Percentiles rank a stretch among this genome's conserved stretches.
phyloP scores from a whole-genome alignment of 441 rosid genomes.

The Rhodomyrtus psidioides region DNA sequence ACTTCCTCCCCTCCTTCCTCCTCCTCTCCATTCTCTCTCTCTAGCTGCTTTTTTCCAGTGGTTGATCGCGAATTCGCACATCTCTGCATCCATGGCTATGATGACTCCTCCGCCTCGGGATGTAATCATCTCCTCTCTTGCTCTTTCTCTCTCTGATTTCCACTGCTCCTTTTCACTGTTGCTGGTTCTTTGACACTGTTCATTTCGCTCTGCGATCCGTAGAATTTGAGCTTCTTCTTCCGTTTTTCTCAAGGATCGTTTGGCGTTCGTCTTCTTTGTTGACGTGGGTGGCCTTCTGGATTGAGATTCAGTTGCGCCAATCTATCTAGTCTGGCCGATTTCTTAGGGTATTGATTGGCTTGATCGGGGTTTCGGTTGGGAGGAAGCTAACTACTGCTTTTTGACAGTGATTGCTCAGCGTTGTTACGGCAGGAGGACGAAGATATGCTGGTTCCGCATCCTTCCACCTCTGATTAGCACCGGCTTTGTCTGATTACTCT shows the following conservation, averaged over 20 bases:
- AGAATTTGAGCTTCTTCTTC: background rate
- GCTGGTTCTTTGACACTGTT: background rate
- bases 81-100: background rate
- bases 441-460: background rate
- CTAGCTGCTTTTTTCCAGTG: background rate
- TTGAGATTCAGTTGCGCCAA: background rate
- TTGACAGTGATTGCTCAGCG: too few species aligned
- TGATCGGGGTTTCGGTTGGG: background rate
- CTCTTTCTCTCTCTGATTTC: background rate
- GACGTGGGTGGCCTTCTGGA: background rate
- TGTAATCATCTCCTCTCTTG: background rate
- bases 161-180: background rate
- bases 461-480: background rate
- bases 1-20: background rate
- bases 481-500: background rate
- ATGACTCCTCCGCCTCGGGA: background rate
- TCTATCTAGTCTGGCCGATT: background rate
- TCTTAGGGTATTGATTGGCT: slow-evolving; percentile 36
- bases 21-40: background rate
- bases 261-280: too few species aligned
- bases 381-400: too few species aligned
- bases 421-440: too few species aligned
- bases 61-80: background rate
- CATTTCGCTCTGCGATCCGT: background rate
- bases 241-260: too few species aligned